Base-by-base conservation (phyloP, 2,329 filamentous ascomycete genomes). In the Arthrobotrys conoides region DNA sequence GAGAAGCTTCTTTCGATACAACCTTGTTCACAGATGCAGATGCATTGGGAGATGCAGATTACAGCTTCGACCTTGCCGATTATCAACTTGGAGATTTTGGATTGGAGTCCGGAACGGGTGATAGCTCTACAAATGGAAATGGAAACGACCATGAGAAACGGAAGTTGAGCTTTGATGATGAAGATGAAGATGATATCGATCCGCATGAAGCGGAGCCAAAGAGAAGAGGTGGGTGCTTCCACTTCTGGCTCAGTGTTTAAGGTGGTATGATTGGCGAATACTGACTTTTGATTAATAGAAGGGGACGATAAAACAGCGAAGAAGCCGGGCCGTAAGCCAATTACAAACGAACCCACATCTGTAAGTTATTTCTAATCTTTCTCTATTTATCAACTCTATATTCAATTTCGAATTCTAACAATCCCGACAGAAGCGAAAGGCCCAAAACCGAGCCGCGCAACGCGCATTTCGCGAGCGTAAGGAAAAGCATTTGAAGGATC, bases 281-380 rank as follows among this genome's bases (percentile, higher is more conserved):
- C 80, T 81, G 66, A 81, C 71, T 66, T 87, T 75, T 51, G 9
- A 96, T 94, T 87, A 89, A 93, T 80, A 90, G 92, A 77, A 94
- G 97, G 85, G 90, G 91, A 93, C 71, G 93, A 94, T 53, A 97
- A 96, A 85, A 88, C 91, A 51, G 90, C 93, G 24, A 98, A 98
- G 89, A 99, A 98, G 86, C 95, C 96, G 3, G 96, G 96, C 64
- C 90, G 96, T 80, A 99, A 99, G 87, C 96, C 95, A 20, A 87
- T 98, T 82, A 98, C 93, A 59, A 96, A 93, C 22, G 96, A 98
- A 85, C 96, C 96, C 24, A 98, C 93, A 82, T 96, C 94, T 81
- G 95, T 98, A 90, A 87, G 94, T 90, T 6, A 53, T 46, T 38
- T 33, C 24, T 30, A 36, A 14, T 10, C 41, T 63, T 48, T n/a